A percentile compares a stretch with the other conserved stretches of the same genome.
phyloP scores from a whole-genome alignment of 106 monocot genomes.

The Dendrobium chrysotoxum region DNA sequence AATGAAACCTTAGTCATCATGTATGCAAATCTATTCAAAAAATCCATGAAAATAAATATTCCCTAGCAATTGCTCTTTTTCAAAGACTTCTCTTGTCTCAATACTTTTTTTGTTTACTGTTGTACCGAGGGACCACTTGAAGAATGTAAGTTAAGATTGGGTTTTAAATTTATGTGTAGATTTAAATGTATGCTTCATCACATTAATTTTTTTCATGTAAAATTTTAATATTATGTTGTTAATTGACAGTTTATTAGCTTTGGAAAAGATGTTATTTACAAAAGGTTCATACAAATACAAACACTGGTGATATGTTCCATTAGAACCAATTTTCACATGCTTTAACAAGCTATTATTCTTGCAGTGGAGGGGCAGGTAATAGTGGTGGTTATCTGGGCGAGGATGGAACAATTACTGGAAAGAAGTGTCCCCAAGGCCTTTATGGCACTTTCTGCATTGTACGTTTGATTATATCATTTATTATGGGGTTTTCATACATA shows the following conservation, averaged over 20 bases:
- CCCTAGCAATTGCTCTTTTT: not conserved
- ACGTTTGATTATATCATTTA: slow-evolving; percentile 9
- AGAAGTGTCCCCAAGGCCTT: slow-evolving; percentile 78
- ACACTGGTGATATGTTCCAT: not conserved
- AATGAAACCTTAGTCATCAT: not conserved
- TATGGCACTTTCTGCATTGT: slow-evolving; percentile 91
- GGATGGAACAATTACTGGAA: slow-evolving; percentile 76
- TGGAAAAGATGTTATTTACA: not conserved
- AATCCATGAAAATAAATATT: not conserved
- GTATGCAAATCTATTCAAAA: not conserved
- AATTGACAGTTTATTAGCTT: not conserved
- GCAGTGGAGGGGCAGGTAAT: slow-evolving; percentile 77
- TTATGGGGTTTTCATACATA: not conserved
- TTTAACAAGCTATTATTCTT: not conserved
- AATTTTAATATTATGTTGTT: not conserved
- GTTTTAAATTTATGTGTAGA: not conserved
- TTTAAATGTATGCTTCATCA: not conserved
- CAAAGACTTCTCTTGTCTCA: not conserved
- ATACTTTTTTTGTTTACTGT: not conserved
- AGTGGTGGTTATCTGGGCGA: slow-evolving; percentile 55
- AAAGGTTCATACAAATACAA: not conserved
- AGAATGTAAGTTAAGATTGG: not conserved
- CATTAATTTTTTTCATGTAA: not conserved
- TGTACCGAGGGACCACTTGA: not conserved
- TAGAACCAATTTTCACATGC: not conserved